Evolutionary conservation across 495 filamentous ascomycete genomes (phyloP).

Genomic region (Aspergillus heteromorphus): DNA sequence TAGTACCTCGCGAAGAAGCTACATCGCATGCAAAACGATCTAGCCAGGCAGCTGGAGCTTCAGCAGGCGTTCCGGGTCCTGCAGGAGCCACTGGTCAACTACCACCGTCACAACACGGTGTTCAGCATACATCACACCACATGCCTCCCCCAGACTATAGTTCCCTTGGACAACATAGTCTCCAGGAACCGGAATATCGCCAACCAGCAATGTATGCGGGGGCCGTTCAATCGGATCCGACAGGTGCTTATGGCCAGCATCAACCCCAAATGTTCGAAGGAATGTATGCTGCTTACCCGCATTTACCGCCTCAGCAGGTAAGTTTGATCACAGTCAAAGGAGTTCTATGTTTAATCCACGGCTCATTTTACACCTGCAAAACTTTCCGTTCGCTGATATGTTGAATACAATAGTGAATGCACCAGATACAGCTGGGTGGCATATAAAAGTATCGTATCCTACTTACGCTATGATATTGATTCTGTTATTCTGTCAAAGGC

Average conservation of each 20-base stretch:
- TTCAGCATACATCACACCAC: conserved; percentile 57
- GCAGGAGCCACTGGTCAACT: conserved; percentile 45
- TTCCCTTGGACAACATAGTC: conserved; percentile 54
- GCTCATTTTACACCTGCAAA: neutral
- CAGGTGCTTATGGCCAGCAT: conserved; percentile 65
- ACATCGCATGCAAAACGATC: conserved; percentile 74
- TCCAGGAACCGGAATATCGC: conserved; percentile 75
- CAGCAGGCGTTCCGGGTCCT: conserved; percentile 40
- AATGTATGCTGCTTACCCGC: conserved; percentile 74
- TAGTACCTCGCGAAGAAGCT: conserved; percentile 93
- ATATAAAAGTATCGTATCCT: neutral
- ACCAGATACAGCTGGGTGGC: neutral
- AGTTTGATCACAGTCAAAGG: conserved; percentile 12
- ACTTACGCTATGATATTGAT: neutral
- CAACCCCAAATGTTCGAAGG: conserved; percentile 78
- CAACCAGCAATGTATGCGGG: conserved; percentile 71
- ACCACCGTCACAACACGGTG: conserved; percentile 54
- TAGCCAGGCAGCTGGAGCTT: conserved; percentile 52
- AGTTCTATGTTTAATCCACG: neutral
- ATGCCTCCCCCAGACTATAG: conserved; percentile 66
- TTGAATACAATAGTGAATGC: neutral
- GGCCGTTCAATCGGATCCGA: conserved; percentile 66
- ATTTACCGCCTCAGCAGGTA: conserved; percentile 84
- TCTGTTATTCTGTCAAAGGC: neutral
- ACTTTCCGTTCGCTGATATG: neutral